Base-by-base conservation (phyloP, 2,329 filamentous ascomycete genomes). In the Aspergillus vadensis region DNA sequence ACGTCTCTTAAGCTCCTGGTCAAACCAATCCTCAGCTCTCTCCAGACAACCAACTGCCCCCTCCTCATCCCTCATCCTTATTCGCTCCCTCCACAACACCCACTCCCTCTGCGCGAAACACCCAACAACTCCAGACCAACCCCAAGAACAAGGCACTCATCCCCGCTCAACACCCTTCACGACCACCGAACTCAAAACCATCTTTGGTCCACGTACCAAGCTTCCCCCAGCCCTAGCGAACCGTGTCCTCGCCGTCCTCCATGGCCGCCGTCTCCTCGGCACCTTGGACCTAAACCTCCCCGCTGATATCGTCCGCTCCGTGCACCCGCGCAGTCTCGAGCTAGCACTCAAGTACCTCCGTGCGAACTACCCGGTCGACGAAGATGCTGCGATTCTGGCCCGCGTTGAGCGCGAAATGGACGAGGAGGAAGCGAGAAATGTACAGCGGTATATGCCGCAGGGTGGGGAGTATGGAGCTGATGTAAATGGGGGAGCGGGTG, bases 311-410 rank as follows among this genome's bases (percentile, higher is more conserved):
- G 69, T 67, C 53, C 66, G 68, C n/a, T 61, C 68, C 12, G 67
- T 76, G 19, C 71, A 70, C 19, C 63, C 74, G 25, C 64, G 70
- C 19, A 71, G 74, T 36, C 68, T 79, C 9, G 70, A 76, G 39
- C 67, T 65, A 14, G 77, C 74, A 2, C 63, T 82, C 39, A 59
- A 72, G 44, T 82, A 78, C 74, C 69, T 82, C 5, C 77, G 80
- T 15, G 59, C 63, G 19, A 73, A 76, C 14, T 76, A 79, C 30
- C 78, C 79, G 0, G 58, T 82, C 12, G 80, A 82, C 23, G 80
- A 82, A 64, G 80, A 82, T 64, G 78, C 77, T 6, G 80, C 80
- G 2, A 81, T 82, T n/a, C 52, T 81, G 17, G 72, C 72, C 14
- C 76, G 80, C 2, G 76, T 82, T 30, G 75, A 77, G 62, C 66